These are phyloP conservation scores for Blechomonas ayalai DNA, from an alignment of 208 protist species.

Conservation along the genomic window DNA sequence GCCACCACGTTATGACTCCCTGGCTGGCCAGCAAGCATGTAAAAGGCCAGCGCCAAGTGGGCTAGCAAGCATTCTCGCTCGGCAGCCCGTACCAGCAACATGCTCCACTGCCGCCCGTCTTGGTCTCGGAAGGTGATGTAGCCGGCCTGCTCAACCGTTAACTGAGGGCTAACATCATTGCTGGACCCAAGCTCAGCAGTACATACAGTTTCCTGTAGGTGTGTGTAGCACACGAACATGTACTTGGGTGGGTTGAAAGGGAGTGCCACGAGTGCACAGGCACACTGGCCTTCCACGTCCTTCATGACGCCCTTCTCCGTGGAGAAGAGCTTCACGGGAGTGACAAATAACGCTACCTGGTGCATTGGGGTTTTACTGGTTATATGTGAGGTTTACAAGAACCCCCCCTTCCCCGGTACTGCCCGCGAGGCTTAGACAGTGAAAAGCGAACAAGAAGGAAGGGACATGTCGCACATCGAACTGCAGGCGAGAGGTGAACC, in stretches of 20 bases:
- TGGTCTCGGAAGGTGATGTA: conserved; percentile 72
- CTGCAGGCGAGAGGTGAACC: too few species aligned
- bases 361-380: too few species aligned
- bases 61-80: conserved; percentile 42
- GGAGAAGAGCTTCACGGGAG: conserved; percentile 42
- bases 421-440: too few species aligned
- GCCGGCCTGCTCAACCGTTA: conserved; percentile 31
- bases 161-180: conserved; percentile 41
- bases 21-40: conserved; percentile 40
- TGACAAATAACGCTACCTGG: conserved; percentile 58
- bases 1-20: conserved; percentile 19
- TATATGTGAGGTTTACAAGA: too few species aligned
- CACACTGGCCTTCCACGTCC: conserved; percentile 43
- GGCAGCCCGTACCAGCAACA: conserved; percentile 31
- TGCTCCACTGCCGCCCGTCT: conserved; percentile 34
- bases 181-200: conserved; percentile 30
- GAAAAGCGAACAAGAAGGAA: too few species aligned
- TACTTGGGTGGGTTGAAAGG: conserved; percentile 49
- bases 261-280: conserved; percentile 55
- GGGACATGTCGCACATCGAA: too few species aligned
- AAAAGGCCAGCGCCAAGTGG: conserved; percentile 52
- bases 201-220: conserved; percentile 52
- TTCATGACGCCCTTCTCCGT: conserved; percentile 29
- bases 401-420: too few species aligned
- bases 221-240: conserved; percentile 77